These are phyloP conservation scores for Aureobasidium sp. DNA, from an alignment of 2,329 filamentous ascomycete species.

Conservation along the genomic window DNA sequence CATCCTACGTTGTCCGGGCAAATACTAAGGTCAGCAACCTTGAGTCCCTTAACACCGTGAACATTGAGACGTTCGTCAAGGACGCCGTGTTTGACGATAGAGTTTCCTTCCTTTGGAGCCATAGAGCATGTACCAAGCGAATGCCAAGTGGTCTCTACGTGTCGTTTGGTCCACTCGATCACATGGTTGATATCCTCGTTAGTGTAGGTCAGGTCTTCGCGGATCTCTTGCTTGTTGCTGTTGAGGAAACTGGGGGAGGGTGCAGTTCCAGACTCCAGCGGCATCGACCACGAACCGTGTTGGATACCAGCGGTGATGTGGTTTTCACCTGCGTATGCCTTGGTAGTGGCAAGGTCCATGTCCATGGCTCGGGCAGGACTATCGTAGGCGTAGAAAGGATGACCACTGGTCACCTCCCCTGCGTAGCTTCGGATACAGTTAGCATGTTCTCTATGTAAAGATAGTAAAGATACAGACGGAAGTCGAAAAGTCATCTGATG, in stretches of 20 bases:
- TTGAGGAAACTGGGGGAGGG: conserved; percentile 50
- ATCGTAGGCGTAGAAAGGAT: conserved; percentile 67
- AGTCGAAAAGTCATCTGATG: not conserved
- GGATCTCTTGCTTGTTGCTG: conserved; percentile 54
- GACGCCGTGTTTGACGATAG: conserved; percentile 72
- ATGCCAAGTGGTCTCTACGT: conserved; percentile 70
- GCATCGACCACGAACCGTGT: conserved; percentile 60
- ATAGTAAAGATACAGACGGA: not conserved
- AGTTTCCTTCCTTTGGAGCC: conserved; percentile 69
- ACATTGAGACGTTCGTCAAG: conserved; percentile 72
- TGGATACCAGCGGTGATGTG: conserved; percentile 66
- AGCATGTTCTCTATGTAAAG: not conserved
- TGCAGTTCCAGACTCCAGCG: conserved; percentile 49
- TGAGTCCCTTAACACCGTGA: conserved; percentile 68
- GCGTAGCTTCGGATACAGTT: conserved; percentile 38
- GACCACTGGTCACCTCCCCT: conserved; percentile 68
- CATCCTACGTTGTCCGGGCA: conserved; percentile 70
- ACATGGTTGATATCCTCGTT: conserved; percentile 57
- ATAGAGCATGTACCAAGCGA: conserved; percentile 64
- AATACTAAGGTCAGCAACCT: conserved; percentile 69
- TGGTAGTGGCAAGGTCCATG: conserved; percentile 68
- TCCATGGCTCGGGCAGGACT: conserved; percentile 64
- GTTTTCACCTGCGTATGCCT: conserved; percentile 65
- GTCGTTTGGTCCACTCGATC: conserved; percentile 53
- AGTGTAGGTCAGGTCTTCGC: conserved; percentile 60